These are phyloP conservation scores for Phialophora chinensis DNA, from an alignment of 2,329 filamentous ascomycete species.

Conservation along the genomic window DNA sequence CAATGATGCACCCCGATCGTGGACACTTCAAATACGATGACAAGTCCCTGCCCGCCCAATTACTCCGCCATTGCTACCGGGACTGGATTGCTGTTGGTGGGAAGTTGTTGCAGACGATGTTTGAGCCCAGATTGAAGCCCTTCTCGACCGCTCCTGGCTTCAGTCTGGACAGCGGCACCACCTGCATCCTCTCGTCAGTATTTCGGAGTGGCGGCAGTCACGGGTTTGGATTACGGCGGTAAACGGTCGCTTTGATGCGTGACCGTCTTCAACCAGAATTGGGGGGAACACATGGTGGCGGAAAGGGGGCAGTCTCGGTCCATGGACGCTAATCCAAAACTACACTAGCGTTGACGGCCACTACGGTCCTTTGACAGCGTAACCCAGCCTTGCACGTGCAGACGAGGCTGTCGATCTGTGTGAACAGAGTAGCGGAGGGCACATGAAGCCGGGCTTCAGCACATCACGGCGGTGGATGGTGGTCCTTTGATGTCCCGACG, in stretches of 20 bases:
- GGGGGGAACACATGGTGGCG: background rate
- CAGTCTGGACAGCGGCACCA: conserved; percentile 18
- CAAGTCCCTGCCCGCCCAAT: background rate
- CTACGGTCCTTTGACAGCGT: no score
- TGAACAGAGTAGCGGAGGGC: background rate
- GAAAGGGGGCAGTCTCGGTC: conserved; percentile 1
- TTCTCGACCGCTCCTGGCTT: conserved; percentile 29
- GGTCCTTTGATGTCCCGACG: background rate
- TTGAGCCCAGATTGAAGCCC: conserved; percentile 18
- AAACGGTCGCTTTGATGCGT: background rate
- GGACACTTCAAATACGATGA: background rate
- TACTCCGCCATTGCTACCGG: conserved; percentile 12
- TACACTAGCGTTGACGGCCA: conserved; percentile 12
- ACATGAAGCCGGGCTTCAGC: background rate
- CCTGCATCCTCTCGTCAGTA: conserved; percentile 25
- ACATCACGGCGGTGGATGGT: background rate
- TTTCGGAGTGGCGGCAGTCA: background rate
- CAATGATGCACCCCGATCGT: background rate
- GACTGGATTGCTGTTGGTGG: background rate
- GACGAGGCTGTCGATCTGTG: background rate
- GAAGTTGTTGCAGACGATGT: conserved; percentile 9
- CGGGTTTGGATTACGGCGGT: background rate
- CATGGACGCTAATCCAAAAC: conserved; percentile 1
- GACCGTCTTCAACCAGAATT: conserved; percentile 7
- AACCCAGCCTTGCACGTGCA: background rate